Percentiles rank a stretch among this genome's conserved stretches.
Conservation (phyloP, 768 basidiomycete species). For the Sporobolomyces roseus region DNA sequence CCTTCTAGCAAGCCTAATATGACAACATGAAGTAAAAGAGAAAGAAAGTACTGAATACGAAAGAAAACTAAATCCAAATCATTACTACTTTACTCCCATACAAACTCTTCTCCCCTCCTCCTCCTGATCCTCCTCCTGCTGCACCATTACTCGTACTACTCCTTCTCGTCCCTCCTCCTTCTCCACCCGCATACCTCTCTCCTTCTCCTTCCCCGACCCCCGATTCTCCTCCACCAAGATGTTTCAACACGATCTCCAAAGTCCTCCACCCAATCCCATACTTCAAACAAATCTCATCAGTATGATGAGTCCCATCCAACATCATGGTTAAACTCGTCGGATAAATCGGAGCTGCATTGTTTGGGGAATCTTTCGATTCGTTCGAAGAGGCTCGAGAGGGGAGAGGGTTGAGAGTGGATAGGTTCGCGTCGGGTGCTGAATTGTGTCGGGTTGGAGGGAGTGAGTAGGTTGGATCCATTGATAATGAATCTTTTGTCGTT, state of each 20-base stretch:
- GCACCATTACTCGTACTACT: neutral
- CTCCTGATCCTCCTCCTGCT: neutral
- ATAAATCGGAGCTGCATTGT: constrained; percentile 45
- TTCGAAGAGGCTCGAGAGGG: neutral
- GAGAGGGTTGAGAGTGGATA: neutral
- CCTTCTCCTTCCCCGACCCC: neutral
- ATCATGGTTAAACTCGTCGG: constrained; percentile 60
- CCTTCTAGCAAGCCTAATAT: too few species aligned
- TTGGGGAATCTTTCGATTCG: too few species aligned
- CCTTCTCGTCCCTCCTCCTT: neutral
- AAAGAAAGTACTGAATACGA: neutral
- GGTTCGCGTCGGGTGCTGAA: too few species aligned
- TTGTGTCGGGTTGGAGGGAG: neutral
- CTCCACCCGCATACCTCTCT: neutral
- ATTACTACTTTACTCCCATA: constrained; percentile 25
- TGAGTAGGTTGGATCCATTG: neutral
- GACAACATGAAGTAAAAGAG: neutral
- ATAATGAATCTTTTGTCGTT: neutral
- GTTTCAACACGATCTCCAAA: constrained; percentile 56
- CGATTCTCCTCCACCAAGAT: constrained; percentile 8
- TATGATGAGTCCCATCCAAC: constrained; percentile 84
- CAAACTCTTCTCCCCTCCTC: constrained; percentile 5
- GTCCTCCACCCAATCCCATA: constrained; percentile 81
- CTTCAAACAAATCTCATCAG: constrained; percentile 78
- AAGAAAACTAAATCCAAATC: constrained; percentile 9